A percentile compares a stretch with the other conserved stretches of the same genome.
These are phyloP conservation scores for Thuidium tamariscinum DNA, from an alignment of 225 moss, liverwort and hornwort genomes.

Conservation along the genomic window DNA sequence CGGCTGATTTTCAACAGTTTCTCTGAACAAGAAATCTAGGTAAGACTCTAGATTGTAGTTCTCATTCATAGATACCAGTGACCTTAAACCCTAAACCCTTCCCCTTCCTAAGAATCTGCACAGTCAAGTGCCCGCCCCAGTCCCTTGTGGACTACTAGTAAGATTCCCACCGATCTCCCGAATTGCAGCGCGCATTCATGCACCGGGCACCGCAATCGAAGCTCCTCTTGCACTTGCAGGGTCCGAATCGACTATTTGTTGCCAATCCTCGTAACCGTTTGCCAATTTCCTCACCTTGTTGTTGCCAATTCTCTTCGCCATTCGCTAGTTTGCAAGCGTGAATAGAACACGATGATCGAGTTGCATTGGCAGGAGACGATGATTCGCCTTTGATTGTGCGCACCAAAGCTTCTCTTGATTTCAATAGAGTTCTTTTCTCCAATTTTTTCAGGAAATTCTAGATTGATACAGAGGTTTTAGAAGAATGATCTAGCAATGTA, in stretches of 20 bases:
- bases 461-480: background rate
- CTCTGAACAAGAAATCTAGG: background rate
- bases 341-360: background rate
- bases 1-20: background rate
- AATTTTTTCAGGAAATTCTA: background rate
- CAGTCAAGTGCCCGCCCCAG: background rate
- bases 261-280: background rate
- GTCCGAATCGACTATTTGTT: background rate
- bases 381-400: background rate
- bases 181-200: background rate
- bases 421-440: no score
- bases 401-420: background rate
- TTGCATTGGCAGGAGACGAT: background rate
- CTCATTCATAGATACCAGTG: background rate
- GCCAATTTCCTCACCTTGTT: background rate
- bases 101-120: background rate
- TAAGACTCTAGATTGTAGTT: rapidly evolving
- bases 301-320: background rate
- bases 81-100: background rate
- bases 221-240: background rate
- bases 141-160: background rate
- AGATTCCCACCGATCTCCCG: background rate
- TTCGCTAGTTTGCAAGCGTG: background rate
- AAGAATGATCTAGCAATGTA: background rate
- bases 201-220: background rate